Base-by-base conservation (phyloP, 441 rosid species). In the Populus hybrid region DNA sequence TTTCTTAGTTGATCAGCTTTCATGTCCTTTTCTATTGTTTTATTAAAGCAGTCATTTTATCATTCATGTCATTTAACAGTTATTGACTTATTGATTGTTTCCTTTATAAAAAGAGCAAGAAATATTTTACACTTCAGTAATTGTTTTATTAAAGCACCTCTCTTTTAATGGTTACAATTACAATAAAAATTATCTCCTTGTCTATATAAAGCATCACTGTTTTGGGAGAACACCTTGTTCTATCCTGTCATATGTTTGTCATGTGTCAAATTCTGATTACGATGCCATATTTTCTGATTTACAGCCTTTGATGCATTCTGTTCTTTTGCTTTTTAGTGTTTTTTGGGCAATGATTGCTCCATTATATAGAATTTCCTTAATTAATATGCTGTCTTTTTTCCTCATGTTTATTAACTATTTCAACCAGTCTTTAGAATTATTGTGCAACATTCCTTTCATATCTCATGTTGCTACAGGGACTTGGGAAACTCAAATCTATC, bases 401-500 rank as follows among this genome's bases (percentile, higher is more conserved):
- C 14, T 63, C 7, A 5, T 28, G 35, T 14, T 46, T 34, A 6
- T 36, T 46, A 26, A 7, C 42, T 75, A 36, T 32, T 69, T 53
- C 19, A 34, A 36, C 30, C 16, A 66, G 16, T 9, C 30, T 18
- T 73, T 16, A 8, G 46, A 21, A n/a, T 63, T n/a, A 11, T n/a
- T 7, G 67, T 70, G 5, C 18, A 24, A 18, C 34, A 42, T 23
- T 81, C 16, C 18, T 50, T 10, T 7, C 7, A 9, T 40, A 18
- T 50, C 32, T 57, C 70, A 0, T 64, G 59, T n/a, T 82, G 35
- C 6, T 82, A 80, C 96, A 95, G 99, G 86, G 99, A 95, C 86
- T 83, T 95, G 82, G 99, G 99, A 38, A 95, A 95, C 78, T 91
- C 95, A 69, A 90, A 93, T 81, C 86, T 95, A 34, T 90, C 91